Evolutionary conservation across 345 rosid genomes (phyloP).

Genomic region (Eucalyptus marginata): DNA sequence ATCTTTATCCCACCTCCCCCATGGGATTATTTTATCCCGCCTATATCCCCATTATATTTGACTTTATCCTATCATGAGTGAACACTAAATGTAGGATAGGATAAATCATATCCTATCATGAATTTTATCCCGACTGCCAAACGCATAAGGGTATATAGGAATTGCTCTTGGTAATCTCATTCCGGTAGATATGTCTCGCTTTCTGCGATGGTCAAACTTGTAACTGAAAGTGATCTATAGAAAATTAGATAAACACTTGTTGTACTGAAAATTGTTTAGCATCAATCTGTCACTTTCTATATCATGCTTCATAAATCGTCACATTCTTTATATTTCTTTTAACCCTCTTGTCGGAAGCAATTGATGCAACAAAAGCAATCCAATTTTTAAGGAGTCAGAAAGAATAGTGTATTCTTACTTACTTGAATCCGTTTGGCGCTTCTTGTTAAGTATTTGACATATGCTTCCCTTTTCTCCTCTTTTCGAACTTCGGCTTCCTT

Average conservation of each 20-base stretch:
- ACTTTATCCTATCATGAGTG: too few species aligned
- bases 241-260: background rate
- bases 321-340: background rate
- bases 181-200: background rate
- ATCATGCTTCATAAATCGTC: background rate
- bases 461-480: background rate
- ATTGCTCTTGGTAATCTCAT: background rate
- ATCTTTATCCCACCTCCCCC: fast-evolving
- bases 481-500: background rate
- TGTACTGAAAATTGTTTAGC: background rate
- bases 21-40: fast-evolving
- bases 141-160: fast-evolving
- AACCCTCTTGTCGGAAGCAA: background rate
- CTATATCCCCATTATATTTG: fast-evolving
- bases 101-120: too few species aligned
- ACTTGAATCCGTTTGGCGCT: slow-evolving; percentile 16
- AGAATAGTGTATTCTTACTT: slow-evolving; percentile 1
- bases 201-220: background rate
- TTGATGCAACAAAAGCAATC: background rate
- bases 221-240: background rate
- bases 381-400: background rate
- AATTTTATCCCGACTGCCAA: fast-evolving
- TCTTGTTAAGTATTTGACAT: background rate
- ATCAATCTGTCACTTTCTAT: background rate
- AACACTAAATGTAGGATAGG: fast-evolving